phyloP scores from a whole-genome alignment of 2,329 filamentous ascomycete species.

The Monilinia polystroma region DNA sequence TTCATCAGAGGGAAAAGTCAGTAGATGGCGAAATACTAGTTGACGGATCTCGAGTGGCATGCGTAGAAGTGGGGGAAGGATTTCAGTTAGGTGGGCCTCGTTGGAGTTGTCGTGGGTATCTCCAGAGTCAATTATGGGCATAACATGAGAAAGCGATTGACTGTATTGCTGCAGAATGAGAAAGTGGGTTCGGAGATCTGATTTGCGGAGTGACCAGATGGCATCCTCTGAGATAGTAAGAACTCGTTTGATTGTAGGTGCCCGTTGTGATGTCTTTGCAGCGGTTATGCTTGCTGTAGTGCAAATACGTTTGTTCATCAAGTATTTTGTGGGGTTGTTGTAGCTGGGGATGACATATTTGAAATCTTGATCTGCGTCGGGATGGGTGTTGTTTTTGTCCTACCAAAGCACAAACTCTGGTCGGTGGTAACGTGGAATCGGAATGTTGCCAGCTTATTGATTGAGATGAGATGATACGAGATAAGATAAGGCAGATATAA shows the following conservation, averaged over 20 bases:
- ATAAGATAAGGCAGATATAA: slow-evolving; percentile 13
- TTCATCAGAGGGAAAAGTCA: slow-evolving; percentile 24
- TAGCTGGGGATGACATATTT: slow-evolving; percentile 2
- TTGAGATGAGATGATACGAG: neutral
- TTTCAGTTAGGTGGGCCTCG: neutral
- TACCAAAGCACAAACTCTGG: slow-evolving; percentile 12
- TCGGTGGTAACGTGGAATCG: neutral
- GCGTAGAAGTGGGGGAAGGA: slow-evolving; percentile 28
- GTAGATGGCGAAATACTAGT: slow-evolving; percentile 31
- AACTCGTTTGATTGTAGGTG: slow-evolving; percentile 20
- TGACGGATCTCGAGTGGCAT: slow-evolving; percentile 35
- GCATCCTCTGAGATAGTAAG: slow-evolving; percentile 32
- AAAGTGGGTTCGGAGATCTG: slow-evolving; percentile 32
- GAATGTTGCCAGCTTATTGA: neutral
- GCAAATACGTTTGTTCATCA: slow-evolving; percentile 2
- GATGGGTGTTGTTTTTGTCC: slow-evolving; percentile 6
- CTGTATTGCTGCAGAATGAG: slow-evolving; percentile 33
- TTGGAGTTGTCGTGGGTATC: slow-evolving; percentile 12
- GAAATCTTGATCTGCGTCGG: slow-evolving; percentile 6
- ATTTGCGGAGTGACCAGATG: slow-evolving; percentile 33
- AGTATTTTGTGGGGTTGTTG: neutral
- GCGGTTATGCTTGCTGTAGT: slow-evolving; percentile 13
- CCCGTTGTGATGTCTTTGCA: slow-evolving; percentile 8
- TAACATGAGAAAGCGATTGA: slow-evolving; percentile 25
- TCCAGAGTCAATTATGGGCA: slow-evolving; percentile 5